These are phyloP conservation scores for Plasmodium berghei DNA, from an alignment of 169 alveolate species.

Conservation along the genomic window DNA sequence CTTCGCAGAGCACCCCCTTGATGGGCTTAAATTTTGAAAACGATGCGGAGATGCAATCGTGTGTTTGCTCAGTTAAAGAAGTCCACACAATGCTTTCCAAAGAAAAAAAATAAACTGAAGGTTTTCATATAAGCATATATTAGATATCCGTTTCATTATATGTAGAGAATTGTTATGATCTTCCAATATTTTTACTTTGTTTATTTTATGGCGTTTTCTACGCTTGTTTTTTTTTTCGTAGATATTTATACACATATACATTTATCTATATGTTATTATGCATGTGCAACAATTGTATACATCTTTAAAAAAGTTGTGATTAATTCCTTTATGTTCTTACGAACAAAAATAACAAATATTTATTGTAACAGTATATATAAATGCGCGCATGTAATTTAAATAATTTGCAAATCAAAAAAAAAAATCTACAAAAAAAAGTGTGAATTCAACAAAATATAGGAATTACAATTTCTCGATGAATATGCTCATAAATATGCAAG, in stretches of 20 bases:
- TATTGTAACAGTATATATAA: not conserved
- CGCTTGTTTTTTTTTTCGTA: not conserved
- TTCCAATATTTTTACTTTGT: not conserved
- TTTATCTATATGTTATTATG: not conserved
- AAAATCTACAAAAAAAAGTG: not conserved
- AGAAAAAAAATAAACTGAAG: not conserved
- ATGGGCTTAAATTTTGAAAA: constrained; percentile 63
- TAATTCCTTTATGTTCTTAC: too few relatives aligned
- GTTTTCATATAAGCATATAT: too few relatives aligned
- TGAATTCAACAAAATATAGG: not conserved
- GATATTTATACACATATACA: not conserved
- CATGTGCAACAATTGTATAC: not conserved
- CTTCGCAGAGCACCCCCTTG: constrained; percentile 44
- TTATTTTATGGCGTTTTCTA: not conserved
- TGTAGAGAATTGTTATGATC: not conserved
- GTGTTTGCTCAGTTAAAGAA: constrained; percentile 49
- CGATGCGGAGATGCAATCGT: constrained; percentile 63
- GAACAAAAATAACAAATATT: not conserved
- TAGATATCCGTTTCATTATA: too few relatives aligned
- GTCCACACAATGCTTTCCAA: constrained; percentile 25
- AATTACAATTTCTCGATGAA: not conserved
- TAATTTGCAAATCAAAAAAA: not conserved
- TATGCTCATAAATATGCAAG: too few relatives aligned
- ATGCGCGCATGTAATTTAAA: not conserved
- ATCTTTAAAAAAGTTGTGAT: too few relatives aligned